These are phyloP conservation scores for Haplographium delicatum DNA, from an alignment of 495 filamentous ascomycete genomes.

Conservation along the genomic window DNA sequence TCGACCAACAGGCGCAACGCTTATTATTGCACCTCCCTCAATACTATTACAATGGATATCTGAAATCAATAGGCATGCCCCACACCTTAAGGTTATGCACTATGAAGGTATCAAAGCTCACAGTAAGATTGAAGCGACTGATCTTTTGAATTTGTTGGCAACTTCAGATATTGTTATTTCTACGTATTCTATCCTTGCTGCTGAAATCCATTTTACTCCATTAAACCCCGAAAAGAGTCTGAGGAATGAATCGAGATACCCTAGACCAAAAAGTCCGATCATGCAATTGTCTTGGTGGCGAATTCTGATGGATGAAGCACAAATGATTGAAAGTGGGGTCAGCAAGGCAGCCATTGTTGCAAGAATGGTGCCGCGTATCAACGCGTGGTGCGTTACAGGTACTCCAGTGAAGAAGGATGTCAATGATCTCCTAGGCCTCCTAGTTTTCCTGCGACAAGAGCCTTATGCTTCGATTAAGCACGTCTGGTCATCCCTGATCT, in stretches of 20 bases:
- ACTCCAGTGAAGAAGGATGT: constrained; percentile 81
- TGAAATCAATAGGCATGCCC: constrained; percentile 61
- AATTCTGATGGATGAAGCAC: constrained; percentile 89
- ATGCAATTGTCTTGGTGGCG: constrained; percentile 80
- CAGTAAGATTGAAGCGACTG: constrained; percentile 29
- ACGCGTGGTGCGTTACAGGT: constrained; percentile 90
- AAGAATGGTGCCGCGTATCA: constrained; percentile 69
- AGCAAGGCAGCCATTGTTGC: constrained; percentile 80
- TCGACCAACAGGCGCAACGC: constrained; percentile 55
- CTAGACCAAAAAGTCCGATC: constrained; percentile 66
- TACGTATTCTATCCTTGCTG: constrained; percentile 72
- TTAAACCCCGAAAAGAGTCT: constrained; percentile 58
- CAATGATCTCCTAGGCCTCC: constrained; percentile 59
- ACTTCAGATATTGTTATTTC: constrained; percentile 79
- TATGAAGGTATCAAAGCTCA: constrained; percentile 31
- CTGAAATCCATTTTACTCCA: constrained; percentile 72
- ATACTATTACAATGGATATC: constrained; percentile 84
- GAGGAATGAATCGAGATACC: constrained; percentile 61
- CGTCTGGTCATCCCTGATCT: constrained; percentile 64
- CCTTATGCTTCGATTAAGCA: constrained; percentile 59
- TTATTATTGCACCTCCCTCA: constrained; percentile 81
- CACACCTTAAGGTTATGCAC: constrained; percentile 30
- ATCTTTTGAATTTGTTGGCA: constrained; percentile 45
- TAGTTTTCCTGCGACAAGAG: constrained; percentile 74
- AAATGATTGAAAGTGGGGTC: constrained; percentile 88